Evolutionary conservation across 176 grass and related monocot species (phyloP).

Genomic region (Cenchrus purpureus): DNA sequence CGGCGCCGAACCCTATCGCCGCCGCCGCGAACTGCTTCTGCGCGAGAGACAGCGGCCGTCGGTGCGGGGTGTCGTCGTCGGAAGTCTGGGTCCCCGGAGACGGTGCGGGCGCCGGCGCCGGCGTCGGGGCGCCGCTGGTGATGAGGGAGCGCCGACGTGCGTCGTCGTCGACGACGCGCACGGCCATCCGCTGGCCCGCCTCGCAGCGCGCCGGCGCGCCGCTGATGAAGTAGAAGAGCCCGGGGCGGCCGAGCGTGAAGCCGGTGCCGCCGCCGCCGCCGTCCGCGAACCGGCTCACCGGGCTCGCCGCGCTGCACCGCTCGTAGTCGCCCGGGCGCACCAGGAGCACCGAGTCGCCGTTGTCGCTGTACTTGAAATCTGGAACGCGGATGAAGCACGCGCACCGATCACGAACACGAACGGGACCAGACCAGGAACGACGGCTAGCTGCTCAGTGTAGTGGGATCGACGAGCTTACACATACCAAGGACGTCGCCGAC

Average conservation of each 20-base stretch:
- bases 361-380: constrained; percentile 51
- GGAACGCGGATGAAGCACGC: neutral
- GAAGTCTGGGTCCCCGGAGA: neutral
- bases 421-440: neutral
- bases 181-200: constrained; percentile 54
- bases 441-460: neutral
- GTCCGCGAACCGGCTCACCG: constrained; percentile 8
- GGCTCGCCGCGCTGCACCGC: constrained; percentile 36
- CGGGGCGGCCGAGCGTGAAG: constrained; percentile 32
- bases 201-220: constrained; percentile 48
- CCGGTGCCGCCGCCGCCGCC: constrained; percentile 7
- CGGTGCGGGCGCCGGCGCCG: neutral
- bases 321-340: constrained; percentile 45
- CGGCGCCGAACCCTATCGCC: neutral
- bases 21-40: neutral
- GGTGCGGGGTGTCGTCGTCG: neutral
- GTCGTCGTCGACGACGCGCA: constrained; percentile 32
- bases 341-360: constrained; percentile 42
- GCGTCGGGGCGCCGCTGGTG: neutral
- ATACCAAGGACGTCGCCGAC: constrained; percentile 55
- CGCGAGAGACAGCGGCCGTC: neutral
- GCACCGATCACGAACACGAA: neutral
- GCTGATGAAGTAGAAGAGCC: constrained; percentile 57
- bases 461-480: neutral
- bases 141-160: too few relatives aligned